These are phyloP conservation scores for Dactylorhiza incarnata DNA, from an alignment of 106 monocot genomes.

Conservation along the genomic window DNA sequence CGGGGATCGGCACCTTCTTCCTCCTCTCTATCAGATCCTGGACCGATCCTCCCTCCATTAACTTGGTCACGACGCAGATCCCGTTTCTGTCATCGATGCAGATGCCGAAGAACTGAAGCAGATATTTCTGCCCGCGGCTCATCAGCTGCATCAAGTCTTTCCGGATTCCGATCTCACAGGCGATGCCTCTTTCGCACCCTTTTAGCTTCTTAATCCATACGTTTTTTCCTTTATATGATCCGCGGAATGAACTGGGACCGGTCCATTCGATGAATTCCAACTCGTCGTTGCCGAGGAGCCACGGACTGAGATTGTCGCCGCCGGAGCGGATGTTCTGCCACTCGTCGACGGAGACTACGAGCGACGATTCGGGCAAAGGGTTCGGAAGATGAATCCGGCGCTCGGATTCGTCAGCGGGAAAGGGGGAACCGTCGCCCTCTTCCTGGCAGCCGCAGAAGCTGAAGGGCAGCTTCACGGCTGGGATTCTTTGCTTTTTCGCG, in stretches of 20 bases:
- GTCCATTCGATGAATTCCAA: conserved; percentile 45
- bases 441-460: conserved; percentile 91
- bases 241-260: conserved; percentile 56
- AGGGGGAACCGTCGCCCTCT: conserved; percentile 23
- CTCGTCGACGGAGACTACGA: conserved; percentile 60
- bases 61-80: conserved; percentile 64
- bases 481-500: conserved; percentile 43
- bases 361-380: conserved; percentile 46
- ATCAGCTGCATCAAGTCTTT: conserved; percentile 79
- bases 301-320: conserved; percentile 49
- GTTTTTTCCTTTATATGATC: conserved; percentile 44
- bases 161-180: conserved; percentile 72
- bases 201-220: conserved; percentile 66
- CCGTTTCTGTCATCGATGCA: conserved; percentile 62
- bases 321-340: conserved; percentile 67
- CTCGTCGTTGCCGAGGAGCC: conserved; percentile 52
- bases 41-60: conserved; percentile 85
- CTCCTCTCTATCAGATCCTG: conserved; percentile 53
- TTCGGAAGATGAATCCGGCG: conserved; percentile 32
- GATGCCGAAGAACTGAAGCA: conserved; percentile 63
- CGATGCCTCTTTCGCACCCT: conserved; percentile 65
- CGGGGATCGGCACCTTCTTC: conserved; percentile 35
- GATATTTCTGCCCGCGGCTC: conserved; percentile 75
- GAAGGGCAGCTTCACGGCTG: conserved; percentile 70
- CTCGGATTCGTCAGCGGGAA: conserved; percentile 22